These are phyloP conservation scores for Polytrichum commune DNA, from an alignment of 225 moss, liverwort and hornwort species.

Conservation along the genomic window DNA sequence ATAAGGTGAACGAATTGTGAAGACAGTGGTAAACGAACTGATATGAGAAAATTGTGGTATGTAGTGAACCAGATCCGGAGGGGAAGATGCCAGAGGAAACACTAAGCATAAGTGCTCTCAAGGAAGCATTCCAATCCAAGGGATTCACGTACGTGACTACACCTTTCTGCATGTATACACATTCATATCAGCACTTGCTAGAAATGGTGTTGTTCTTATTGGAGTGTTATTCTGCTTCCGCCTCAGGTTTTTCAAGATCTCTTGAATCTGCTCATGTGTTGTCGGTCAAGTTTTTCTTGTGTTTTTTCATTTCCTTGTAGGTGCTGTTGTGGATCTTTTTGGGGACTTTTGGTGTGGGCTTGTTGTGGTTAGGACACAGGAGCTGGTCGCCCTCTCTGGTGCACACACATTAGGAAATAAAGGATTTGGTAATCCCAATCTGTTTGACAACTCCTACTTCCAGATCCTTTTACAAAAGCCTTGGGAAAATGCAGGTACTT, in stretches of 20 bases:
- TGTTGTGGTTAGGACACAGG: slow-evolving; percentile 60
- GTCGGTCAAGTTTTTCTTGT: too few relatives aligned
- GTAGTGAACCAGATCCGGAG: slow-evolving; percentile 80
- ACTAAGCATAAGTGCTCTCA: slow-evolving; percentile 62
- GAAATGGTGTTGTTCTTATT: background rate
- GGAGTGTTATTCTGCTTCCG: too few relatives aligned
- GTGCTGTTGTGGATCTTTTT: background rate
- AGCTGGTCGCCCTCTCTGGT: slow-evolving; percentile 81
- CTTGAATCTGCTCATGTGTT: too few relatives aligned
- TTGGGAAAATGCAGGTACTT: slow-evolving; percentile 60
- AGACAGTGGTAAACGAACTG: background rate
- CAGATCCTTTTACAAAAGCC: slow-evolving; percentile 73
- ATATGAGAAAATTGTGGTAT: background rate
- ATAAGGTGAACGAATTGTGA: too few relatives aligned
- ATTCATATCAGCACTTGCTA: background rate
- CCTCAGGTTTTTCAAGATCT: too few relatives aligned
- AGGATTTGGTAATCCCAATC: slow-evolving; percentile 83
- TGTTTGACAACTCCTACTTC: slow-evolving; percentile 87
- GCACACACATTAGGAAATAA: slow-evolving; percentile 90
- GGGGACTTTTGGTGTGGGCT: background rate
- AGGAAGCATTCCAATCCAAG: slow-evolving; percentile 69
- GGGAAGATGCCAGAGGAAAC: slow-evolving; percentile 94
- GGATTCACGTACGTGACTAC: slow-evolving; percentile 70
- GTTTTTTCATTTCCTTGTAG: background rate
- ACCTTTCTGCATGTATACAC: background rate